Evolutionary conservation across 2,329 filamentous ascomycete genomes (phyloP).

Genomic region (Hypoxylon sp.): DNA sequence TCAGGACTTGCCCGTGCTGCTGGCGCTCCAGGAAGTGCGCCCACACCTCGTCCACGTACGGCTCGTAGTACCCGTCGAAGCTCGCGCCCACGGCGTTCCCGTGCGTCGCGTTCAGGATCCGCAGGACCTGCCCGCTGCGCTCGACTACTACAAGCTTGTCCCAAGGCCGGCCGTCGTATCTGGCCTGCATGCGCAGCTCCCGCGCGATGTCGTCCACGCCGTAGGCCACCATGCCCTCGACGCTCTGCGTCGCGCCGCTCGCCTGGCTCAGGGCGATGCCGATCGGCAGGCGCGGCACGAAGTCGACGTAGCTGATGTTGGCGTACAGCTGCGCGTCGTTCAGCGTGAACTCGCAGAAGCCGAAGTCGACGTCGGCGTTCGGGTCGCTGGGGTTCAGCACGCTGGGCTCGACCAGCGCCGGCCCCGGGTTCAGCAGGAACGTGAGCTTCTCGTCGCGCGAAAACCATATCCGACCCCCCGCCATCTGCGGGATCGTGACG

Average conservation of each 20-base stretch:
- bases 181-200: constrained; percentile 63
- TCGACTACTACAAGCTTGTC: constrained; percentile 60
- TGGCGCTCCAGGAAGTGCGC: constrained; percentile 44
- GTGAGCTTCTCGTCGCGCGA: constrained; percentile 61
- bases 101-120: constrained; percentile 57
- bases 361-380: constrained; percentile 62
- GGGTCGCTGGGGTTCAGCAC: constrained; percentile 68
- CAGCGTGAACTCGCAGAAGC: constrained; percentile 69
- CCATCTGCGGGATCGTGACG: constrained; percentile 69
- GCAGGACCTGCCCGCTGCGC: constrained; percentile 45
- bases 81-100: constrained; percentile 52
- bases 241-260: constrained; percentile 55
- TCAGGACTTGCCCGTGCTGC: constrained; percentile 51
- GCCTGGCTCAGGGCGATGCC: constrained; percentile 57
- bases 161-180: constrained; percentile 67
- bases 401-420: constrained; percentile 72
- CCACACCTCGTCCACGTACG: constrained; percentile 55
- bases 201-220: constrained; percentile 65
- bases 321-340: constrained; percentile 65
- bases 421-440: constrained; percentile 71
- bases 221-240: constrained; percentile 66
- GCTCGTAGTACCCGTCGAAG: constrained; percentile 56
- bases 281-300: constrained; percentile 64
- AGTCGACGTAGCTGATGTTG: constrained; percentile 74
- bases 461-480: constrained; percentile 72